Evolutionary conservation across 208 protist species (phyloP).

Genomic region (Tritrichomonas musculus): DNA sequence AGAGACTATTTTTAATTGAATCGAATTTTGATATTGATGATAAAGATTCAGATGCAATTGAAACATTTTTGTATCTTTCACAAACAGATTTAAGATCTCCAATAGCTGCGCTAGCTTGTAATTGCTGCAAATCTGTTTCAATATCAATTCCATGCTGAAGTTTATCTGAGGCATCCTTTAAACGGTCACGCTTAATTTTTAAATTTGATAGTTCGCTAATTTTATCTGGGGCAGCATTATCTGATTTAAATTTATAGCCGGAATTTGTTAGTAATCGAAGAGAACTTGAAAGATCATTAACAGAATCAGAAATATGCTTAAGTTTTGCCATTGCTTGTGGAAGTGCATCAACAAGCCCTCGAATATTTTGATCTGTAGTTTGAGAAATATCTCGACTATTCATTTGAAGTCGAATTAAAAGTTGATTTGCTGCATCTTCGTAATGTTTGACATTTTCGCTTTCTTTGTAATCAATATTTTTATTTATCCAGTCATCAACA

Average conservation of each 20-base stretch:
- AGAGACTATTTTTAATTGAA: background rate
- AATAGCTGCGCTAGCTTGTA: background rate
- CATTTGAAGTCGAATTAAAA: background rate
- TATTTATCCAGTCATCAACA: conserved; percentile 16
- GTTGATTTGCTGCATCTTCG: background rate
- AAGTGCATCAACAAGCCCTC: background rate
- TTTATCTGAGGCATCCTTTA: background rate
- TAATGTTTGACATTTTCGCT: background rate
- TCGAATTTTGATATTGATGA: background rate
- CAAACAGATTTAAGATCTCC: background rate
- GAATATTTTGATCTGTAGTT: conserved; percentile 8
- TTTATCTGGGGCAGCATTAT: background rate
- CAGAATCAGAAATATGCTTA: background rate
- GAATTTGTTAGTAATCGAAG: background rate
- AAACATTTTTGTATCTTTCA: background rate
- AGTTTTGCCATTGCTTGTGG: background rate
- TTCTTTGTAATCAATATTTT: background rate
- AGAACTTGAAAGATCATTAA: background rate
- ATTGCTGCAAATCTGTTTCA: conserved; percentile 5
- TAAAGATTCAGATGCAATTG: background rate
- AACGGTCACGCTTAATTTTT: background rate
- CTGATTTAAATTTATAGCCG: conserved; percentile 32
- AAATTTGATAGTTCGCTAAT: background rate
- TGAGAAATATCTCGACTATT: background rate
- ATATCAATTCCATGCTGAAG: conserved; percentile 2